Evolutionary conservation across 257 asterid genomes (phyloP).

Genomic region (Pogostemon cablin): DNA sequence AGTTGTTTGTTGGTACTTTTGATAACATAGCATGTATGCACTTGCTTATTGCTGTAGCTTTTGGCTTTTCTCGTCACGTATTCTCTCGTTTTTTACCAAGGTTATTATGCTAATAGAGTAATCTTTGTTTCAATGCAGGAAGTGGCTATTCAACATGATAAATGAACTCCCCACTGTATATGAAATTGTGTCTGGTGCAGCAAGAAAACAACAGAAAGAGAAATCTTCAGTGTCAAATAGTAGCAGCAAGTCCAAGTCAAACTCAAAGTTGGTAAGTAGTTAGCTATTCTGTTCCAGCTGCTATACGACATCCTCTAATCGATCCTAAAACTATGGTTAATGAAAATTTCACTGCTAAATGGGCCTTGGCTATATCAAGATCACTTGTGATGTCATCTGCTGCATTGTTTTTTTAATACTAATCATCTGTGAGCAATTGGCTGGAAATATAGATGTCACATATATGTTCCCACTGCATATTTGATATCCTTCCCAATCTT

Average conservation of each 20-base stretch:
- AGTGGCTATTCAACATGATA: slow-evolving; percentile 75
- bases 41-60: neutral
- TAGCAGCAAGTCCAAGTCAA: slow-evolving; percentile 64
- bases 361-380: neutral
- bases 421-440: neutral
- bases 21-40: neutral
- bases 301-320: neutral
- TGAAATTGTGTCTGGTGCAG: slow-evolving; percentile 76
- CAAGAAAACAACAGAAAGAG: slow-evolving; percentile 67
- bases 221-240: slow-evolving; percentile 60
- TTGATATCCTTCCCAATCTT: neutral
- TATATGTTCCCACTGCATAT: neutral
- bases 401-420: neutral
- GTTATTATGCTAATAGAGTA: slow-evolving; percentile 10
- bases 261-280: slow-evolving; percentile 51
- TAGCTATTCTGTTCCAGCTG: neutral
- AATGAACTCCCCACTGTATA: slow-evolving; percentile 79
- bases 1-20: too few relatives aligned
- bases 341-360: neutral
- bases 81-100: neutral
- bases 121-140: slow-evolving; percentile 46
- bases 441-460: neutral
- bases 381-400: neutral
- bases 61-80: neutral
- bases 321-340: neutral